Percentiles rank a stretch among this genome's conserved stretches.
phyloP scores from a whole-genome alignment of 2,329 filamentous ascomycete species.

The Zymoseptoria passerinii region DNA sequence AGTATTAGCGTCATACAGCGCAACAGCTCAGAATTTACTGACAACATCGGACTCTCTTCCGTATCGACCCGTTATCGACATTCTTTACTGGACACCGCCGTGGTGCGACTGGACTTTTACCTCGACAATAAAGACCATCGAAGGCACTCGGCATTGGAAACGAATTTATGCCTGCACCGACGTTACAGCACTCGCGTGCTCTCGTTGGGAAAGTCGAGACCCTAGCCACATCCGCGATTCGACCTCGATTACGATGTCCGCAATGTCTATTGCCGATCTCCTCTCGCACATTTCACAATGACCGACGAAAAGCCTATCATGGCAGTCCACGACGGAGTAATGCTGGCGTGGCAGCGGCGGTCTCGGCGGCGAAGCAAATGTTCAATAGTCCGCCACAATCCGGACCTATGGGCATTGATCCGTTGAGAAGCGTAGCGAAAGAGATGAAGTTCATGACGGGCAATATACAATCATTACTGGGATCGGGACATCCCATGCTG shows the following conservation, averaged over 20 bases:
- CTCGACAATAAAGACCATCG: not conserved
- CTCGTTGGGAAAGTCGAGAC: constrained; percentile 24
- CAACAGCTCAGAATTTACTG: not conserved
- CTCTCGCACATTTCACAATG: constrained; percentile 22
- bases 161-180: constrained; percentile 27
- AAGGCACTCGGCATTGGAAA: not conserved
- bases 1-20: not conserved
- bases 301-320: constrained; percentile 25
- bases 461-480: constrained; percentile 86
- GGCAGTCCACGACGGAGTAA: constrained; percentile 36
- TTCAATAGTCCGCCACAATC: constrained; percentile 59
- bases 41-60: not conserved
- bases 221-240: constrained; percentile 16
- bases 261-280: constrained; percentile 26
- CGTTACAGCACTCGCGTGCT: constrained; percentile 27
- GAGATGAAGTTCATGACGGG: constrained; percentile 94
- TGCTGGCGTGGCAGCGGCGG: constrained; percentile 65
- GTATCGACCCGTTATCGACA: not conserved
- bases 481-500: constrained; percentile 86
- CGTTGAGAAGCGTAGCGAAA: constrained; percentile 81
- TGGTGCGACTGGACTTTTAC: not conserved
- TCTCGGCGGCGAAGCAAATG: constrained; percentile 58
- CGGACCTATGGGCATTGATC: constrained; percentile 70
- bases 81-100: not conserved
- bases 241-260: constrained; percentile 20